Base-by-base conservation (phyloP, 495 filamentous ascomycete species). In the Aspergillus panamensis region DNA sequence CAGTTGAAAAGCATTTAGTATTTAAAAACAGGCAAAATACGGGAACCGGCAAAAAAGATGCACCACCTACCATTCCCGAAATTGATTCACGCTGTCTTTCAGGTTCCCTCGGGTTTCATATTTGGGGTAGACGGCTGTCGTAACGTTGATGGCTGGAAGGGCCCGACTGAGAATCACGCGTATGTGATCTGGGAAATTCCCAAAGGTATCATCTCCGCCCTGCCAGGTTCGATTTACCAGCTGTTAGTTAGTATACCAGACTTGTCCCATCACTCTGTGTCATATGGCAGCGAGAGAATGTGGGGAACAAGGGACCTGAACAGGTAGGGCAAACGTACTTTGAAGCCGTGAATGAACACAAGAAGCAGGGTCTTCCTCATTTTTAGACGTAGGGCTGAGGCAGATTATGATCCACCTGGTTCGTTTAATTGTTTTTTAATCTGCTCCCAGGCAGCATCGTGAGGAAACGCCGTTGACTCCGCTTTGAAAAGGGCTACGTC, bases 271-370 rank as follows among this genome's bases (percentile, higher is more conserved):
- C 5, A 5, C 25, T 25, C 25, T 25, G 2, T 25, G 25, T 25
- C 25, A 25, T 25, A 25, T 5, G 5, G 25, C 25, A 2, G 5
- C 2, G 2, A 25, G 25, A 25, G 25, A 2, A 25, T 25, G 25
- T 5, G 25, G 5, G 25, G 5, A 25, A 25, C 5, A 25, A 5
- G 2, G 25, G 25, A 25, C 25, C 25, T 25, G 25, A 16, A 16
- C 5, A 40, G 37, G 33, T 29, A 6, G 40, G 60, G 73, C 49
- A 72, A 25, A 25, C 25, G 25, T 25, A 93, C 91, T 85, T 97
- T 96, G 82, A 98, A 98, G 51, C 94, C 94, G 71, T 98, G 94
- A 50, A 97, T 92, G 73, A 96, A 97, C 67, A 88, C 90, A 51
- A 98, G 75, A 10, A 98, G 75, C 31, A 98, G 76, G 61, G 89